Conservation (phyloP, 805 yeast species). For the Myxozyma vanderwaltii region DNA sequence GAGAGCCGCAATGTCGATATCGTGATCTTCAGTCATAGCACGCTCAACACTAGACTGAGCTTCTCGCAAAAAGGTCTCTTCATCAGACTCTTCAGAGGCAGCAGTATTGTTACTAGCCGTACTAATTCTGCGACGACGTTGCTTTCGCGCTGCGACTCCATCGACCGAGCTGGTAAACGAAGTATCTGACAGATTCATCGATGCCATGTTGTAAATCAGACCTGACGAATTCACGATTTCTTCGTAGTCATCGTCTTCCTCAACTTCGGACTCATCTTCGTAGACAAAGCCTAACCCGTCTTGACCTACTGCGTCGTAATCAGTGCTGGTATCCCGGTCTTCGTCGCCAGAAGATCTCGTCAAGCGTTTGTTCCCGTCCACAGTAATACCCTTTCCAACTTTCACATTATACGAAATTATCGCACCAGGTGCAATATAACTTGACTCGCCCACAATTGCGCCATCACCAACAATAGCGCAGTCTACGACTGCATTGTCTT, state of each 20-base stretch:
- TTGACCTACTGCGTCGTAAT: conserved; percentile 43
- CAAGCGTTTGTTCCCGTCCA: conserved; percentile 27
- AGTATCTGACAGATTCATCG: conserved; percentile 27
- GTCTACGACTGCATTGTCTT: conserved; percentile 59
- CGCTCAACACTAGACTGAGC: conserved; percentile 93
- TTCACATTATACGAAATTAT: conserved; percentile 76
- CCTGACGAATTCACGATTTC: conserved; percentile 35
- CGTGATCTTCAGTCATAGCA: conserved; percentile 90
- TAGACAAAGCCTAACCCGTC: conserved; percentile 44
- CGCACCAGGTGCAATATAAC: conserved; percentile 63
- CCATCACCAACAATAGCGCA: conserved; percentile 72
- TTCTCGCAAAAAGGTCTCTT: conserved; percentile 48
- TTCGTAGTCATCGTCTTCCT: conserved; percentile 49
- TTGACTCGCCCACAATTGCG: conserved; percentile 57
- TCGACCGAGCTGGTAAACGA: conserved; percentile 17
- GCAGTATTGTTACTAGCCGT: conserved; percentile 30
- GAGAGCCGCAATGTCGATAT: conserved; percentile 85
- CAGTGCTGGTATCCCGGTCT: conserved; percentile 18
- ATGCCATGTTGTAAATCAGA: conserved; percentile 31
- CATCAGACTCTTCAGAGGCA: conserved; percentile 32
- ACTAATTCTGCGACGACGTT: conserved; percentile 27
- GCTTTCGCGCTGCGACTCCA: background rate
- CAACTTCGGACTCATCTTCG: conserved; percentile 50
- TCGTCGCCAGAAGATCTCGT: conserved; percentile 31
- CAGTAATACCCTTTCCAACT: conserved; percentile 23